These are phyloP conservation scores for Geranomyces michiganensis DNA, from an alignment of 192 early-diverging fungal genomes.

Conservation along the genomic window DNA sequence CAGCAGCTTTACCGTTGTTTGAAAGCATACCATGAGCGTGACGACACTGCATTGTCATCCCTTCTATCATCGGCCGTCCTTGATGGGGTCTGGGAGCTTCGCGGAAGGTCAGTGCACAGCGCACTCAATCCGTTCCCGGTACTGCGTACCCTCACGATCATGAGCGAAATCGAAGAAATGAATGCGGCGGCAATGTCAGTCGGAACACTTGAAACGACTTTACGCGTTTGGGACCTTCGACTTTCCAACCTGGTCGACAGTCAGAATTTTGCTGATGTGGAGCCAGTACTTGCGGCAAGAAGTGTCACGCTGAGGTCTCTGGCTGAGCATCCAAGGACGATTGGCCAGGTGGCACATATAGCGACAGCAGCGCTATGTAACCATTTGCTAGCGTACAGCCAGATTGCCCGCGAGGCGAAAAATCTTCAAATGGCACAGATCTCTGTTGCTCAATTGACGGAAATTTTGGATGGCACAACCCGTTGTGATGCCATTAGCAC, in stretches of 20 bases:
- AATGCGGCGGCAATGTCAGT: not conserved
- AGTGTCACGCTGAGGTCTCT: constrained; percentile 18
- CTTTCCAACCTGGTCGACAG: constrained; percentile 11
- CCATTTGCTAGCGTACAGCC: constrained; percentile 36
- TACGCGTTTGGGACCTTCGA: constrained; percentile 31
- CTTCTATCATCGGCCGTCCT: constrained; percentile 7
- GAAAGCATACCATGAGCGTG: constrained; percentile 12
- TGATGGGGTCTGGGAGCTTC: not conserved
- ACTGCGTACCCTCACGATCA: constrained; percentile 19
- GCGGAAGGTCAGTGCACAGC: constrained; percentile 2
- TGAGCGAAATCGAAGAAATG: constrained; percentile 32
- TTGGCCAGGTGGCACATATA: not conserved
- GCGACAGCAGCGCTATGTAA: constrained; percentile 2
- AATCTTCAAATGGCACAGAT: constrained; percentile 36
- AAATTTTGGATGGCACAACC: not conserved
- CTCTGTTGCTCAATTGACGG: constrained; percentile 26
- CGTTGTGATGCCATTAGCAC: too few relatives aligned
- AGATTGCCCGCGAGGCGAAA: constrained; percentile 34
- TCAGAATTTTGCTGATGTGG: constrained; percentile 34
- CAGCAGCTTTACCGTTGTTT: constrained; percentile 23
- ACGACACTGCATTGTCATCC: constrained; percentile 1
- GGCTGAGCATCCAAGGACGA: not conserved
- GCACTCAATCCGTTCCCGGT: constrained; percentile 18
- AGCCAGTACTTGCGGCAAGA: constrained; percentile 35
- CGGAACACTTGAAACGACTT: constrained; percentile 6